Evolutionary conservation across 768 basidiomycete species (phyloP), one percentile per base, ranked within the genome.

Genomic region (Boletellus sp.): DNA sequence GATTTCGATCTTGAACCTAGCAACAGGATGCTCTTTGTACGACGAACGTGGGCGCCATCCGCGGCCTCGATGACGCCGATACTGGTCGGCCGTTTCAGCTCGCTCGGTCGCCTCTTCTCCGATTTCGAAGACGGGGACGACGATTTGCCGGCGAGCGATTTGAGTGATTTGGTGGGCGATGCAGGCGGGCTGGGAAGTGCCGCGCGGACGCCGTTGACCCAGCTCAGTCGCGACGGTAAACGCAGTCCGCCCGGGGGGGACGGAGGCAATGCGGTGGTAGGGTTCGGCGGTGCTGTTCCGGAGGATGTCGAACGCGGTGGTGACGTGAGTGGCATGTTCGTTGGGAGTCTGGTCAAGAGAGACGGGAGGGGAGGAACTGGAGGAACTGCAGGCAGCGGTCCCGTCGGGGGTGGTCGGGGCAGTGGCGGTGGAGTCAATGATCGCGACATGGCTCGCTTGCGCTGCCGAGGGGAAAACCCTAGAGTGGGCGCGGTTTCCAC

Each of bases 21-120:
- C n/a, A 69, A n/a, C 0, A 69, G 17, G 1, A 69, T 67, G 44
- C 66, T 67, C 34, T 67, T 67, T 24, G 67, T 67, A 16, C 62
- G 56, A 23, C 60, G 60, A n/a, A 60, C 59, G 10, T 59, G 55
- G 1, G 40, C 43, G 12, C 57, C 52, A 23, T 62, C 65, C 17
- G 65, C 60, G 37, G 65, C 67, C 35, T 67, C 67, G 10, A 69
- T 57, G n/a, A 67, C 57, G 3, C 67, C 56, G 37, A 67, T 54
- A 44, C 67, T 69, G 8, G 51, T 56, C 0, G 67, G 66, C 16
- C 64, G 54, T 42, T 56, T 61, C 1, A 59, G 53, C 37, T 46
- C 53, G 5, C 23, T 41, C 6, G 57, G 20, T 2, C 47, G 57
- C 31, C 23, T 50, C 19, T 42, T 47, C 36, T 50, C 51, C 33